Conservation (phyloP, 1,284 basidiomycete species). For the Uromyces viciae-fabae region DNA sequence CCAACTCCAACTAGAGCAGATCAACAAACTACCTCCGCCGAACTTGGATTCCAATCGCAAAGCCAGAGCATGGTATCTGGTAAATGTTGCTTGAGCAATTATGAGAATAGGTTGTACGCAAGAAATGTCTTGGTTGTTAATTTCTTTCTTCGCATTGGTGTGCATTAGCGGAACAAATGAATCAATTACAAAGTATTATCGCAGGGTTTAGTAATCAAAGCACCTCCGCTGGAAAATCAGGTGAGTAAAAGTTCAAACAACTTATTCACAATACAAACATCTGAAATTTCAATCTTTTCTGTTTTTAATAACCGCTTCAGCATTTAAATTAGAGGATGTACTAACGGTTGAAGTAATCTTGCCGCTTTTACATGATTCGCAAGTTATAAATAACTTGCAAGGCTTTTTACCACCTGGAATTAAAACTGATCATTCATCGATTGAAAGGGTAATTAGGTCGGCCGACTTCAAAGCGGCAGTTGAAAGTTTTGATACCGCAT, state of each 20-base stretch:
- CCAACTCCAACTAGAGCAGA: no score
- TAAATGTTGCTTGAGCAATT: no score
- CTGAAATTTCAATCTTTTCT: background rate
- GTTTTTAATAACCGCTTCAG: background rate
- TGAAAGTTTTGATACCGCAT: background rate
- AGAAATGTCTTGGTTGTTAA: no score
- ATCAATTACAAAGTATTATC: slow-evolving; percentile 30
- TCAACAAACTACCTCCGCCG: no score
- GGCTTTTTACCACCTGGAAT: slow-evolving; percentile 46
- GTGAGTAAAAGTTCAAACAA: background rate
- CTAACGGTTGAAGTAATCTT: slow-evolving; percentile 13
- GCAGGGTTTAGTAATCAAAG: slow-evolving; percentile 9
- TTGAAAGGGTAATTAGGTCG: slow-evolving; percentile 2
- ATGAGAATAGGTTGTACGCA: no score
- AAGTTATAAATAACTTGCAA: slow-evolving; percentile 45
- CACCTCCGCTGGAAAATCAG: background rate
- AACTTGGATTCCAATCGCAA: no score
- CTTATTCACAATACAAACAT: no score
- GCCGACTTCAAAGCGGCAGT: slow-evolving; percentile 11
- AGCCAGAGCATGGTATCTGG: no score
- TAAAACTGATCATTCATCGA: slow-evolving; percentile 16
- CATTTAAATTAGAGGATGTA: slow-evolving; percentile 12
- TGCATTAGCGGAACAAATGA: slow-evolving; percentile 38
- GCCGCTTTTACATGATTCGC: slow-evolving; percentile 27
- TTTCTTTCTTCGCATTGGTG: no score